These are phyloP conservation scores for Sonneratia caseolaris DNA, from an alignment of 345 rosid genomes.

Conservation along the genomic window DNA sequence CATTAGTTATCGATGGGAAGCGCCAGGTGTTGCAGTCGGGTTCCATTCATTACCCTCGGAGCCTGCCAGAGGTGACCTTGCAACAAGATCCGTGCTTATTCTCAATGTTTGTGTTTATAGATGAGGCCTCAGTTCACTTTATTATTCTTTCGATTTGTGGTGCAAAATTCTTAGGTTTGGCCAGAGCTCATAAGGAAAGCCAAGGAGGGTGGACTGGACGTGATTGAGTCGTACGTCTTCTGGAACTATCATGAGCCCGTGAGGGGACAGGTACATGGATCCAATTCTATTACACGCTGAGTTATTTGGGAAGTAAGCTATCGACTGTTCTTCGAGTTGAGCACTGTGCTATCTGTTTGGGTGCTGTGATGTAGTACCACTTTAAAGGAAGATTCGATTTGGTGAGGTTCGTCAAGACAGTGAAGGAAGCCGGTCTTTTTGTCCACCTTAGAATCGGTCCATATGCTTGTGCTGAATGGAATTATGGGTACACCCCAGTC, in stretches of 20 bases:
- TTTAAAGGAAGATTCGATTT: slow-evolving; percentile 63
- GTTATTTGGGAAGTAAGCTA: neutral
- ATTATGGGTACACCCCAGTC: slow-evolving; percentile 37
- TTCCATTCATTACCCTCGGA: slow-evolving; percentile 54
- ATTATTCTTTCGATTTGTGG: neutral
- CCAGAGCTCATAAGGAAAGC: slow-evolving; percentile 50
- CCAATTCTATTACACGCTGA: neutral
- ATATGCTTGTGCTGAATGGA: slow-evolving; percentile 78
- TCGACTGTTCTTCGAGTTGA: neutral
- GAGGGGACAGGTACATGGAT: slow-evolving; percentile 40
- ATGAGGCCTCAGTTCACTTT: neutral
- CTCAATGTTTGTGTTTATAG: neutral
- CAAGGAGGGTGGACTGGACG: slow-evolving; percentile 57
- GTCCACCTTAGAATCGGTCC: slow-evolving; percentile 67
- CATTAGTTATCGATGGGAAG: slow-evolving; percentile 50
- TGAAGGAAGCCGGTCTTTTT: slow-evolving; percentile 52
- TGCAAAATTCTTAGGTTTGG: slow-evolving; percentile 36
- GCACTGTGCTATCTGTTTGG: neutral
- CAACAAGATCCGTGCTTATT: neutral
- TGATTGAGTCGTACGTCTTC: slow-evolving; percentile 56
- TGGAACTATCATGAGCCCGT: slow-evolving; percentile 63
- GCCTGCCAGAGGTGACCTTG: slow-evolving; percentile 38
- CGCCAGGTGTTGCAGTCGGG: slow-evolving; percentile 55
- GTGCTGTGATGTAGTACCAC: slow-evolving; percentile 28
- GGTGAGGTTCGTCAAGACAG: slow-evolving; percentile 45